Base-by-base conservation (phyloP, 2,329 filamentous ascomycete genomes). In the Erysiphe pulchra region DNA sequence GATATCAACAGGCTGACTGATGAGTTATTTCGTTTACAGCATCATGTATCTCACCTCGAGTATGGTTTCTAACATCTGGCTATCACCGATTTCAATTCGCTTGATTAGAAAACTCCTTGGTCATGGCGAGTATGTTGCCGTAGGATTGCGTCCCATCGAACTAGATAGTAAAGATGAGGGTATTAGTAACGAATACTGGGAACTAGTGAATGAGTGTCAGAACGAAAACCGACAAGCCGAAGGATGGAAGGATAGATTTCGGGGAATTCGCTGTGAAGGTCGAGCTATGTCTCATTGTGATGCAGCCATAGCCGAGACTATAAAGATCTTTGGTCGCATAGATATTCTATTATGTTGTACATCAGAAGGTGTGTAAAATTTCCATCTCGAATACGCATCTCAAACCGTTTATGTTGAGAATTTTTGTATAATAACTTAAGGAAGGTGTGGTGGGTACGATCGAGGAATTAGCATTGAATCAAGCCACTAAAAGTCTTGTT, bases 291-390 rank as follows among this genome's bases (percentile, higher is more conserved):
- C 53, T 41, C 56, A 57, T 48, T 57, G 54, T 34, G 54, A 54
- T n/a, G 79, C 84, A 45, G 84, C 85, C 31, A 70, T 95, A 45
- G 86, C 87, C 37, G 81, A 93, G 60, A 82, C 85, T 20, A 74
- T 93, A 16, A 72, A 80, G 52, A 70, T 77, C 0, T 95, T 94
- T 63, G 83, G 83, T 9, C 73, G 78, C 37, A 76, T 95, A 46
- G 90, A 98, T 61, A 86, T 95, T 47, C 60, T 95, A 49, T 69
- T 95, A 36, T 93, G 84, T 60, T 92, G 84, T 63, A 81, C 80
- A 47, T 90, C 79, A 48, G 82, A 93, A 70, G 77, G 80, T 82
- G 65, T 49, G 61, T 13, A 34, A 2, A 20, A 30, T n/a, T 31
- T n/a, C n/a, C n/a, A 16, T 12, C 11, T 33, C 12, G 16, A 43